These are phyloP conservation scores for Salix udensis DNA, from an alignment of 345 rosid species.

Conservation along the genomic window DNA sequence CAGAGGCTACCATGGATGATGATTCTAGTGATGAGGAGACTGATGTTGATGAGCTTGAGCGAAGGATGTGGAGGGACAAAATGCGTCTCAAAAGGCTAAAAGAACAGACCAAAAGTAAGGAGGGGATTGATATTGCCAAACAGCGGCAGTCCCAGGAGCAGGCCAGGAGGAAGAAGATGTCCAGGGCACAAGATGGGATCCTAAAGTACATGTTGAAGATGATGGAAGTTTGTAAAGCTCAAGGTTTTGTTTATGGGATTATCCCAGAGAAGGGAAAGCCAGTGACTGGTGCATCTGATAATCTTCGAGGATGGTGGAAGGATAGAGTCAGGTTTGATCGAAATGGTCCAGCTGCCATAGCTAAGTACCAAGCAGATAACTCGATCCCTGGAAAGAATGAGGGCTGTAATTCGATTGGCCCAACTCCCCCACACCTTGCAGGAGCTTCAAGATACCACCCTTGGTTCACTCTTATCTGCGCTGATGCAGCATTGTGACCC, in stretches of 20 bases:
- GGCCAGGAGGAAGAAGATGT: constrained; percentile 70
- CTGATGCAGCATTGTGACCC: constrained; percentile 88
- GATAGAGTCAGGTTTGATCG: constrained; percentile 89
- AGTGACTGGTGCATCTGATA: constrained; percentile 85
- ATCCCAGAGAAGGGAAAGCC: constrained; percentile 86
- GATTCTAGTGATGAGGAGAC: constrained; percentile 68
- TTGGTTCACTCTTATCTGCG: constrained; percentile 83
- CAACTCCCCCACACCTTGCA: constrained; percentile 70
- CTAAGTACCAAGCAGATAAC: constrained; percentile 65
- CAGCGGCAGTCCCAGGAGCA: constrained; percentile 77
- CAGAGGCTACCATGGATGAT: constrained; percentile 45
- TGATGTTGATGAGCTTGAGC: constrained; percentile 75
- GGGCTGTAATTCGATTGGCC: constrained; percentile 47
- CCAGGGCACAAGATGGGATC: constrained; percentile 78
- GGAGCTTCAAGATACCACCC: constrained; percentile 95
- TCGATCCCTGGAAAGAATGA: constrained; percentile 48
- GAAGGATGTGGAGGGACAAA: constrained; percentile 77
- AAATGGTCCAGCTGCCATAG: constrained; percentile 83
- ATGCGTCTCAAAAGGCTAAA: constrained; percentile 63
- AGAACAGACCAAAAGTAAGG: constrained; percentile 57
- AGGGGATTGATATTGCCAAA: constrained; percentile 50
- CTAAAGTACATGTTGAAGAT: constrained; percentile 78
- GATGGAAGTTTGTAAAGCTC: constrained; percentile 86
- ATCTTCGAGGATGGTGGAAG: constrained; percentile 97
- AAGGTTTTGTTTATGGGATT: constrained; percentile 91